Base-by-base conservation (phyloP, 176 grass and related monocot genomes). In the Musa beccarii region DNA sequence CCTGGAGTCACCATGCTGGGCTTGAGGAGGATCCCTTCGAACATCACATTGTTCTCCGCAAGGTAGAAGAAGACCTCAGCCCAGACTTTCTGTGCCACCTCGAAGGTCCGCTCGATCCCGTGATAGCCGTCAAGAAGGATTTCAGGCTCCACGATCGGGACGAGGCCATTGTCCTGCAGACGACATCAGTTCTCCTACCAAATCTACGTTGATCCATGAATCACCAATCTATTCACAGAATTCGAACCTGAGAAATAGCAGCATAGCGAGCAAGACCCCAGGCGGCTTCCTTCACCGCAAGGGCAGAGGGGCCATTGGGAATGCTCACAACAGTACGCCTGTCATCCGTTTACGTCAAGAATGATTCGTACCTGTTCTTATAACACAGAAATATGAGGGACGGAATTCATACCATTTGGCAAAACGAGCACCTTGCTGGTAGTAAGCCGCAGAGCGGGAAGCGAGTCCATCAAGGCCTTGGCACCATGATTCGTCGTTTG, bases 211-310 rank as follows among this genome's bases (percentile, higher is more conserved):
- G 34, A 3, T 43, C 34, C 34, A 43, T 5, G 34, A 43, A 43
- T 43, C 34, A 0, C 4, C 34, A 9, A 13, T 61, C 57, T n/a
- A 69, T 15, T 69, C 4, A 49, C 3, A 43, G 24, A 8, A n/a
- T 8, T 29, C 25, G 1, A 7, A 63, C 74, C 74, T 78, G 76
- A 26, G 76, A 53, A 25, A 69, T 78, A 4, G 76, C 50, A 54
- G 76, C 63, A 51, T 78, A 78, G 76, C 76, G 76, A 68, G 76
- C 76, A 20, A 78, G 76, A 22, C 76, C 76, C 76, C 76, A 78
- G 2, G 73, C 73, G 11, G 73, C 73, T 75, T 75, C 73, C 55
- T 75, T 75, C 53, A 75, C 73, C 1, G 76, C 76, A 22, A 78
- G 76, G 24, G 76, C 76, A 21, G 63, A 78, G 22, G 76, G 63